These are phyloP conservation scores for Trapa incisa DNA, from an alignment of 345 rosid species.

Conservation along the genomic window DNA sequence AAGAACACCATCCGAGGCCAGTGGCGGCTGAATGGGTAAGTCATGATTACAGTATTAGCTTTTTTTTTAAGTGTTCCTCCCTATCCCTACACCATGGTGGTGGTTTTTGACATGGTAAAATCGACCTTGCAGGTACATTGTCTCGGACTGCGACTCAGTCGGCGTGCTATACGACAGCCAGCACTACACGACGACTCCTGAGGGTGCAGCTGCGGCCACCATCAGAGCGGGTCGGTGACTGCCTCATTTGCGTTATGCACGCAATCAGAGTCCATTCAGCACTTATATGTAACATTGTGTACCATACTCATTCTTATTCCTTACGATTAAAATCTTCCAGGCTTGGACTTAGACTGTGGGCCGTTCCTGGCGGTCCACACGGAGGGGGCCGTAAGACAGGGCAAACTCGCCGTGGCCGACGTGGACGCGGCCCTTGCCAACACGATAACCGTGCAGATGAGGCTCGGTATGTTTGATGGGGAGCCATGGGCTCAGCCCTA, in stretches of 20 bases:
- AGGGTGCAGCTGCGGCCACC: slow-evolving; percentile 71
- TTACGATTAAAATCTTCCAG: slow-evolving; percentile 13
- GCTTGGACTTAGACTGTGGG: slow-evolving; percentile 88
- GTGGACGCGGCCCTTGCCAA: slow-evolving; percentile 67
- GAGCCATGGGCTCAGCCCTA: slow-evolving; percentile 55
- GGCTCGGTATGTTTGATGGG: slow-evolving; percentile 90
- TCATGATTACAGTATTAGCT: not conserved
- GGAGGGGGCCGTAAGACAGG: slow-evolving; percentile 40
- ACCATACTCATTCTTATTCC: too few species aligned
- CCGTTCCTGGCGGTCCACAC: slow-evolving; percentile 68
- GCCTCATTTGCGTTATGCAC: not conserved
- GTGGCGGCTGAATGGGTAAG: slow-evolving; percentile 78
- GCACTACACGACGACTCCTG: slow-evolving; percentile 65
- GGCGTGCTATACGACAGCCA: slow-evolving; percentile 59
- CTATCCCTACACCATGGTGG: too few species aligned
- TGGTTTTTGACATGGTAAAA: too few species aligned
- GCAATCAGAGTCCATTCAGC: not conserved
- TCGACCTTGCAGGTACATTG: slow-evolving; percentile 47
- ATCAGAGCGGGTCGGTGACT: slow-evolving; percentile 50
- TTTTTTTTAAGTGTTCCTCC: too few species aligned
- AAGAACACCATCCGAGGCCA: slow-evolving; percentile 74
- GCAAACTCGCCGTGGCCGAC: slow-evolving; percentile 35
- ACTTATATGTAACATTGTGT: not conserved
- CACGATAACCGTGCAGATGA: slow-evolving; percentile 77
- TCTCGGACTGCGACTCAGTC: slow-evolving; percentile 87